Evolutionary conservation across 2,329 filamentous ascomycete genomes (phyloP).

Genomic region (Orbilia quercus): DNA sequence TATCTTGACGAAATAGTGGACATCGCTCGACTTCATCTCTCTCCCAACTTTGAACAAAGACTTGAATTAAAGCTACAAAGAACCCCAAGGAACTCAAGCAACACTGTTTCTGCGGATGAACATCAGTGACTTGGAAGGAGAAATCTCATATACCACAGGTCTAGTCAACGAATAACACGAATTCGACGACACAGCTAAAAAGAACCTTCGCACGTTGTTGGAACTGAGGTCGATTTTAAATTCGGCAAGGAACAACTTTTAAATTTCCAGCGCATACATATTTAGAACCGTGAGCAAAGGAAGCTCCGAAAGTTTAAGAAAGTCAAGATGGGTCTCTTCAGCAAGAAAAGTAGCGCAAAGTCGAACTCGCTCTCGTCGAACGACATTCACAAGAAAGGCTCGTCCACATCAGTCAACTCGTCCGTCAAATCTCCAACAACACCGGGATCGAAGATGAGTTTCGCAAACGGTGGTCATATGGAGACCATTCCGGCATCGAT

Average conservation of each 20-base stretch:
- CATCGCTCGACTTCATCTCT: constrained; percentile 39
- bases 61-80: constrained; percentile 14
- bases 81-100: constrained; percentile 21
- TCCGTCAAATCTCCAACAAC: constrained; percentile 62
- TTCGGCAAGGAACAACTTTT: background rate
- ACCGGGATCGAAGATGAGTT: constrained; percentile 58
- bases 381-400: constrained; percentile 66
- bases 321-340: constrained; percentile 67
- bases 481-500: constrained; percentile 74
- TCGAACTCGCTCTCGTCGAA: constrained; percentile 65
- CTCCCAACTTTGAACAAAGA: constrained; percentile 38
- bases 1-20: constrained; percentile 24
- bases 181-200: background rate
- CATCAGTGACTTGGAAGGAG: constrained; percentile 11
- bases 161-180: constrained; percentile 13
- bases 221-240: constrained; percentile 8
- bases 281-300: background rate
- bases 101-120: constrained; percentile 7
- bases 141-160: background rate
- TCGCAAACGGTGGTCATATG: constrained; percentile 48
- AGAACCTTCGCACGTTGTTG: background rate
- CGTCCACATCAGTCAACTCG: constrained; percentile 65
- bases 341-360: constrained; percentile 65
- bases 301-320: constrained; percentile 21
- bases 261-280: background rate